Conservation (phyloP, 2,329 filamentous ascomycete species). For the Colletotrichum sp. region DNA sequence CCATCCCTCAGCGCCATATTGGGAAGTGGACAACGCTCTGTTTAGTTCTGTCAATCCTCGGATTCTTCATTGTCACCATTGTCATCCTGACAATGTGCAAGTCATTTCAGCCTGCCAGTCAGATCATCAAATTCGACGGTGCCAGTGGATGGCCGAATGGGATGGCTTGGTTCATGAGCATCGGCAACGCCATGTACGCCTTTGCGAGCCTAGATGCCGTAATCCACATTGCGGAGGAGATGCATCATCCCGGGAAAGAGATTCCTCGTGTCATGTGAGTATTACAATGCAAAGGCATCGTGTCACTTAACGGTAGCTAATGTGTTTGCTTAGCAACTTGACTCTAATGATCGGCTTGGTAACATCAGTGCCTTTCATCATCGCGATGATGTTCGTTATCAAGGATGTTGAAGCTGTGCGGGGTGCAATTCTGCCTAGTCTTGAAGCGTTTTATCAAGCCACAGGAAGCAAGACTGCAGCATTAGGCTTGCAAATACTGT, state of each 20-base stretch:
- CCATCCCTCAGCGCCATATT: constrained; percentile 22
- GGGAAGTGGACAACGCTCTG: constrained; percentile 19
- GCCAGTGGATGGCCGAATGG: constrained; percentile 23
- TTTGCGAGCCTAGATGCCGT: constrained; percentile 22
- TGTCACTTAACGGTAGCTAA: not conserved
- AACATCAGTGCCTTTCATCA: constrained; percentile 30
- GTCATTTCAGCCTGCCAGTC: constrained; percentile 8
- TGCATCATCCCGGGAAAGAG: constrained; percentile 19
- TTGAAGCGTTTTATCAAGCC: constrained; percentile 25
- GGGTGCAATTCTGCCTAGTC: constrained; percentile 20
- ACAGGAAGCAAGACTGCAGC: constrained; percentile 28
- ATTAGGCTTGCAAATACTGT: constrained; percentile 3
- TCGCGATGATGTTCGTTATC: constrained; percentile 30
- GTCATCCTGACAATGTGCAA: constrained; percentile 10
- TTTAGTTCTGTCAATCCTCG: constrained; percentile 12
- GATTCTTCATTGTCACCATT: constrained; percentile 11
- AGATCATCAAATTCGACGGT: constrained; percentile 3
- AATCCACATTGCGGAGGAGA: constrained; percentile 23
- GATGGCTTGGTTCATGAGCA: constrained; percentile 22
- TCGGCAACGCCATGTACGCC: constrained; percentile 24
- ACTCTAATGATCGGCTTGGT: constrained; percentile 32
- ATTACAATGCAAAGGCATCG: not conserved
- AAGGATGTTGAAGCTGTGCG: constrained; percentile 31
- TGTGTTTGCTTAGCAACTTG: not conserved
- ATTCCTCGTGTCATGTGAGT: constrained; percentile 22